Percentiles rank a stretch among this genome's conserved stretches.
These are phyloP conservation scores for Crithidia thermophila DNA, from an alignment of 208 protist species.

Conservation along the genomic window DNA sequence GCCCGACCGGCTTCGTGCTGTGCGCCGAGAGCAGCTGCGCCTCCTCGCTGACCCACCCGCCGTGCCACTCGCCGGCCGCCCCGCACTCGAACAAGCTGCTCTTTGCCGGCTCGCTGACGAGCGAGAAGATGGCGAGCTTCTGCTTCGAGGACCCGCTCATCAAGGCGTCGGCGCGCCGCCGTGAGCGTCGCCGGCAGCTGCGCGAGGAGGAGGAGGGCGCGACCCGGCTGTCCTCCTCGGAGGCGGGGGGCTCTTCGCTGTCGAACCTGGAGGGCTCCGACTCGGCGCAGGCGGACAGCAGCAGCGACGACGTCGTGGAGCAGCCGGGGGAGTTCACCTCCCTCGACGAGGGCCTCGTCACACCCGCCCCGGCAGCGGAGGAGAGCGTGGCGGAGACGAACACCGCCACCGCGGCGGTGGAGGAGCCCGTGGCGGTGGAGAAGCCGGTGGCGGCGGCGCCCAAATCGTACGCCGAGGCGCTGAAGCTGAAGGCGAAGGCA, in stretches of 20 bases:
- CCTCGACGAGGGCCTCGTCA: too few species aligned
- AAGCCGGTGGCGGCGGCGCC: background rate
- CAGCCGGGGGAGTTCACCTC: too few species aligned
- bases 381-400: background rate
- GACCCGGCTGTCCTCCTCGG: background rate
- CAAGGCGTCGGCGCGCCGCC: conserved; percentile 20
- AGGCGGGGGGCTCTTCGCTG: background rate
- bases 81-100: conserved; percentile 9
- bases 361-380: background rate
- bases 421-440: background rate
- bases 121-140: conserved; percentile 18
- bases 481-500: conserved; percentile 15
- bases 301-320: background rate
- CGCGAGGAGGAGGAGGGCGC: background rate
- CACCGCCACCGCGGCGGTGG: background rate
- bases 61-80: background rate
- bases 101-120: conserved; percentile 3
- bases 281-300: background rate
- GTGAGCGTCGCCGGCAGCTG: conserved; percentile 19
- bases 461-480: conserved; percentile 17
- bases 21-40: conserved; percentile 22
- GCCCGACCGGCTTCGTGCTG: conserved; percentile 22
- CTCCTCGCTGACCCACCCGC: conserved; percentile 15
- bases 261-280: background rate
- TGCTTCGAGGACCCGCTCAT: conserved; percentile 31